These are phyloP conservation scores for Russula compacta DNA, from an alignment of 768 basidiomycete species.

Conservation along the genomic window DNA sequence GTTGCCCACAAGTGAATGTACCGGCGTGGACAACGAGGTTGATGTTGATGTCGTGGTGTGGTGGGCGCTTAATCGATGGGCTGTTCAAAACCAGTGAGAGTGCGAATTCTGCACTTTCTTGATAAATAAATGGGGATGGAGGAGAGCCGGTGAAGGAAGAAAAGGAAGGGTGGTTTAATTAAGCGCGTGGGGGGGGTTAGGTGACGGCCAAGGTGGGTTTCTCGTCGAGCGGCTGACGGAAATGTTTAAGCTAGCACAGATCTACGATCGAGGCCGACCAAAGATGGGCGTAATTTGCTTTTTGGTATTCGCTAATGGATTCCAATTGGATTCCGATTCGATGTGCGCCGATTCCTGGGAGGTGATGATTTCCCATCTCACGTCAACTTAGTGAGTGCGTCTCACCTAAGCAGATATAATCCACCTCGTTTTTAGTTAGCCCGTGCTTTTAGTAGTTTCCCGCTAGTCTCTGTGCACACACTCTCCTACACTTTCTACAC, in stretches of 20 bases:
- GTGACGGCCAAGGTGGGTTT: slow-evolving; percentile 15
- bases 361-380: slow-evolving; percentile 13
- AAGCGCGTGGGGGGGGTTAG: background rate
- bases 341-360: slow-evolving; percentile 11
- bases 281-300: slow-evolving; percentile 17
- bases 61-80: no score
- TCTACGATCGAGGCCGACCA: slow-evolving; percentile 17
- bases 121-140: slow-evolving; percentile 16
- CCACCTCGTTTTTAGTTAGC: slow-evolving; percentile 18
- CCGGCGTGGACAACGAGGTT: no score
- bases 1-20: no score
- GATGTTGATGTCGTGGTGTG: no score
- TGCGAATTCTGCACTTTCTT: no score
- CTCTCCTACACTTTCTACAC: background rate
- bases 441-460: slow-evolving; percentile 6
- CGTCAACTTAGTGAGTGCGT: background rate
- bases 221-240: slow-evolving; percentile 18
- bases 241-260: slow-evolving; percentile 19
- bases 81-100: no score
- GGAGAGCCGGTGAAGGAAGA: background rate
- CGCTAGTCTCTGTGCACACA: slow-evolving; percentile 2
- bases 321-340: slow-evolving; percentile 12
- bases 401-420: slow-evolving; percentile 12
- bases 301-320: slow-evolving; percentile 14
- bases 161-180: slow-evolving; percentile 18